These are phyloP conservation scores for Fraxinus latifolia DNA, from an alignment of 305 asterid species.

Conservation along the genomic window DNA sequence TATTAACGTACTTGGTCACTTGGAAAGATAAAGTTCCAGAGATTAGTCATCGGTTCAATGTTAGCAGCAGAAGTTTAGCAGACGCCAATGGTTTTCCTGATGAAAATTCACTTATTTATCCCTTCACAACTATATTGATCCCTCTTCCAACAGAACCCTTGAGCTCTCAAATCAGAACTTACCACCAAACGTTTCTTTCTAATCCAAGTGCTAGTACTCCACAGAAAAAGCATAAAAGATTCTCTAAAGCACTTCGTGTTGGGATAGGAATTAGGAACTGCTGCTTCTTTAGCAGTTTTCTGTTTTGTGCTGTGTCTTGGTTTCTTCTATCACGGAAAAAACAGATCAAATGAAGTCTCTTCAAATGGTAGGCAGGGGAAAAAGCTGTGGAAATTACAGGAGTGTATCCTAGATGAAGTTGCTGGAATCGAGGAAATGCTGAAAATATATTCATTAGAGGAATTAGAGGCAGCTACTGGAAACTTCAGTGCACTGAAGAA, in stretches of 20 bases:
- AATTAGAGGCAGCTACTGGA: slow-evolving; percentile 48
- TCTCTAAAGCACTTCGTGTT: slow-evolving; percentile 26
- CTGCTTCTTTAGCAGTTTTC: slow-evolving; percentile 42
- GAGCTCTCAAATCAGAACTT: slow-evolving; percentile 23
- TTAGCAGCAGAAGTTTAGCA: slow-evolving; percentile 32
- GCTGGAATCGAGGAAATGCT: slow-evolving; percentile 34
- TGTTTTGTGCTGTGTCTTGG: slow-evolving; percentile 33
- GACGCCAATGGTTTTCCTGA: slow-evolving; percentile 50
- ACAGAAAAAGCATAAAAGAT: slow-evolving; percentile 18
- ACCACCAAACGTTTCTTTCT: neutral
- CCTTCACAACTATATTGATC: slow-evolving; percentile 58
- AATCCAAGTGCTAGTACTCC: slow-evolving; percentile 5
- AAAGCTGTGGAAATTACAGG: slow-evolving; percentile 25
- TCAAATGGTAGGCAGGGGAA: slow-evolving; percentile 10
- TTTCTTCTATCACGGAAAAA: slow-evolving; percentile 24
- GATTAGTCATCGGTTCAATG: slow-evolving; percentile 41
- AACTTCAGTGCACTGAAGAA: slow-evolving; percentile 39
- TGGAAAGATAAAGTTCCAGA: slow-evolving; percentile 29
- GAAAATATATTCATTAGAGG: slow-evolving; percentile 45
- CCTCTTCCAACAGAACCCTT: slow-evolving; percentile 45
- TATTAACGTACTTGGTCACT: slow-evolving; percentile 48
- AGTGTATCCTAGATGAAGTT: slow-evolving; percentile 34
- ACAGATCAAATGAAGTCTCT: neutral
- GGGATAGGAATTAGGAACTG: slow-evolving; percentile 35
- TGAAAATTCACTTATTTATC: slow-evolving; percentile 32